Conservation (phyloP, 139 green algal species). For the Haematococcus lacustris region DNA sequence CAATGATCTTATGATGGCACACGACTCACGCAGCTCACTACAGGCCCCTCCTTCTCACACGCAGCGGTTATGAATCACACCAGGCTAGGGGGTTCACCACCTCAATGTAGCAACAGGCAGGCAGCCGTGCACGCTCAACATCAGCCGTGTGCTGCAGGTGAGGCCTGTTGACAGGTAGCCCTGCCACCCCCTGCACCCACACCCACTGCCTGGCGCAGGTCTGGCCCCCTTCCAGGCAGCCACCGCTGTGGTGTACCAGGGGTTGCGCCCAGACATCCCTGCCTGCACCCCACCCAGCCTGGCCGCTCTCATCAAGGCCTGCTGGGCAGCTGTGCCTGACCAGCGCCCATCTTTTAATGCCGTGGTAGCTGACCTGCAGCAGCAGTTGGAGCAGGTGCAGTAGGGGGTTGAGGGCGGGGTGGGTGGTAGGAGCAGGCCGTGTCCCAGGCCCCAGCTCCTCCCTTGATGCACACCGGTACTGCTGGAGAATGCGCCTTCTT, state of each 20-base stretch:
- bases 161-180: neutral
- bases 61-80: neutral
- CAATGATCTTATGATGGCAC: too few relatives aligned
- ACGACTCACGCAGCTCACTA: too few relatives aligned
- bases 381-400: too few relatives aligned
- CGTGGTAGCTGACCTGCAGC: too few relatives aligned
- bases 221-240: slow-evolving; percentile 35
- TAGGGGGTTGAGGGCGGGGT: too few relatives aligned
- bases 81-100: neutral
- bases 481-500: too few relatives aligned
- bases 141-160: too few relatives aligned
- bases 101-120: neutral
- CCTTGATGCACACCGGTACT: too few relatives aligned
- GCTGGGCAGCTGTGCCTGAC: slow-evolving; percentile 50
- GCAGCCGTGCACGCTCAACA: neutral
- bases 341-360: slow-evolving; percentile 55
- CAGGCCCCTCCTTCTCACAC: too few relatives aligned
- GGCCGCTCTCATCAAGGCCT: slow-evolving; percentile 42
- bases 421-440: too few relatives aligned
- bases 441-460: too few relatives aligned
- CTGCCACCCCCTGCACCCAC: neutral
- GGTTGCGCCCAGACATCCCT: slow-evolving; percentile 50
- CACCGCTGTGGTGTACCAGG: slow-evolving; percentile 38
- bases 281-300: slow-evolving; percentile 27
- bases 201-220: neutral